Percentiles rank a stretch among this genome's conserved stretches.
Evolutionary conservation across 139 green algal genomes (phyloP).

Genomic region (Microglena sp.): DNA sequence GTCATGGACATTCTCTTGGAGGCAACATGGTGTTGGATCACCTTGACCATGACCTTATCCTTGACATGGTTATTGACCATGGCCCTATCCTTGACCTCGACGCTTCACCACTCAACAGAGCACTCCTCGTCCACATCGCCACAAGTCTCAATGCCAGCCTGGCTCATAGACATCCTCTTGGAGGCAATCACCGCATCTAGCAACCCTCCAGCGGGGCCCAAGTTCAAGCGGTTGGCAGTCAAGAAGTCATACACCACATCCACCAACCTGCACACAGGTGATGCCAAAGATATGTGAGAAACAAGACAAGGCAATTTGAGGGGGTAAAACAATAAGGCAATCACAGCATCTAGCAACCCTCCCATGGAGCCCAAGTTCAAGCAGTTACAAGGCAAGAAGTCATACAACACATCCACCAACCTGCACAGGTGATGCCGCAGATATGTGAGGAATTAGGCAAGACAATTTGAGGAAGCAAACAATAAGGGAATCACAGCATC

Average conservation of each 20-base stretch:
- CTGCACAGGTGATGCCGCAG: neutral
- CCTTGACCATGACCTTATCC: too few relatives aligned
- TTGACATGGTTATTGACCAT: too few relatives aligned
- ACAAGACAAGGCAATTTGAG: too few relatives aligned
- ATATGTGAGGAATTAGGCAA: too few relatives aligned
- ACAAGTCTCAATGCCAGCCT: constrained; percentile 38
- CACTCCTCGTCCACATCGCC: constrained; percentile 39
- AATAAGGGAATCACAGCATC: constrained; percentile 46
- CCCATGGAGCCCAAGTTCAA: constrained; percentile 14
- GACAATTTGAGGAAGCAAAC: too few relatives aligned
- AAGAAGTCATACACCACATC: constrained; percentile 60
- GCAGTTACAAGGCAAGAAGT: constrained; percentile 55
- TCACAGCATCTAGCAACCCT: constrained; percentile 35
- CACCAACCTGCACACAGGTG: constrained; percentile 16
- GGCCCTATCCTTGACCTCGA: neutral
- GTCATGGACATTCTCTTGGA: neutral
- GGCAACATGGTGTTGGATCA: neutral
- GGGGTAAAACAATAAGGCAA: too few relatives aligned
- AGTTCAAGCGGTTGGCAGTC: constrained; percentile 41
- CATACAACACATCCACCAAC: constrained; percentile 50
- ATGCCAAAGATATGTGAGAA: too few relatives aligned
- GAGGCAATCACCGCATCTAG: constrained; percentile 44
- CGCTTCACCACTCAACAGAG: constrained; percentile 19
- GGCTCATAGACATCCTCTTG: constrained; percentile 40
- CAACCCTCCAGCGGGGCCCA: constrained; percentile 5